A percentile compares a stretch with the other conserved stretches of the same genome.
Evolutionary conservation across 352 stramenopile species (phyloP).

Genomic region (Plasmopara viticola): DNA sequence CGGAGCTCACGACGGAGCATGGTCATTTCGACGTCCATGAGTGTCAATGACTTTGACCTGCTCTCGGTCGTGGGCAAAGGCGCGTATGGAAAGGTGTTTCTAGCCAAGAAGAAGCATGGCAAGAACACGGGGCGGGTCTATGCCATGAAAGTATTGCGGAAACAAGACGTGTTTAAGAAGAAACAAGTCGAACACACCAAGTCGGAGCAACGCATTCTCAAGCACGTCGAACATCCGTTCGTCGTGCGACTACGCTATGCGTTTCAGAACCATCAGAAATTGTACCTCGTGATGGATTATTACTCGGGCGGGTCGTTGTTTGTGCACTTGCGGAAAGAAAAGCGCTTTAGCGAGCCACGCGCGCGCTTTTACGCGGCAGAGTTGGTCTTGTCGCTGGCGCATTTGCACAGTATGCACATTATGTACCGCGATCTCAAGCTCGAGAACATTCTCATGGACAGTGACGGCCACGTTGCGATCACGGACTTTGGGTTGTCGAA

Average conservation of each 20-base stretch:
- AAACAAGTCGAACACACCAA: slow-evolving; percentile 86
- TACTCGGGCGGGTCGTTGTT: slow-evolving; percentile 83
- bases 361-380: slow-evolving; percentile 85
- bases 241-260: slow-evolving; percentile 83
- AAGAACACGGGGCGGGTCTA: slow-evolving; percentile 70
- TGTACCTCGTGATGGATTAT: slow-evolving; percentile 89
- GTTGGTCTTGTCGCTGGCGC: slow-evolving; percentile 69
- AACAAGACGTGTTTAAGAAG: slow-evolving; percentile 82
- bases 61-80: slow-evolving; percentile 83
- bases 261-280: slow-evolving; percentile 85
- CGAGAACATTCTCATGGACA: slow-evolving; percentile 87
- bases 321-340: slow-evolving; percentile 75
- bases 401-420: slow-evolving; percentile 85
- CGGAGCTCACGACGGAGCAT: slow-evolving; percentile 58
- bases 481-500: slow-evolving; percentile 87
- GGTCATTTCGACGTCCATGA: slow-evolving; percentile 76
- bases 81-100: slow-evolving; percentile 82
- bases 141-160: slow-evolving; percentile 87
- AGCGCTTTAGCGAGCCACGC: slow-evolving; percentile 56
- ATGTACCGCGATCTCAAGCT: slow-evolving; percentile 88
- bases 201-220: slow-evolving; percentile 85
- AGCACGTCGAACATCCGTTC: slow-evolving; percentile 83
- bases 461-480: slow-evolving; percentile 74
- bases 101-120: slow-evolving; percentile 73
- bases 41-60: slow-evolving; percentile 84